phyloP scores from a whole-genome alignment of 2,329 filamentous ascomycete species.

The Tolypocladium pustulatum region DNA sequence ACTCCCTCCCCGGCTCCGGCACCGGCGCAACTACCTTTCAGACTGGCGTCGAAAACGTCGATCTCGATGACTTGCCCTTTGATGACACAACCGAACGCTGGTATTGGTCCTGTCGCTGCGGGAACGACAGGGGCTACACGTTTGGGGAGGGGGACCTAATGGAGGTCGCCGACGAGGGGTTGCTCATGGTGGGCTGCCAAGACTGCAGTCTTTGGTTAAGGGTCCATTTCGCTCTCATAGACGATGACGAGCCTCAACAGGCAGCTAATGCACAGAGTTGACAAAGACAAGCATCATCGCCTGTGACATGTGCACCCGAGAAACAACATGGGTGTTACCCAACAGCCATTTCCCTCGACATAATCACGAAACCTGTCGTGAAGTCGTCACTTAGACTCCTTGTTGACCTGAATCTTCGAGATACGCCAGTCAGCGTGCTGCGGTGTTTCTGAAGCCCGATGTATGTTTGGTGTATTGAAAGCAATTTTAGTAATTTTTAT shows the following conservation, averaged over 20 bases:
- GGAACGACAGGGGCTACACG: slow-evolving; percentile 49
- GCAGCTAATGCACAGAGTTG: slow-evolving; percentile 12
- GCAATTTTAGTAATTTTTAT: slow-evolving; percentile 41
- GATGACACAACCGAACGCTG: slow-evolving; percentile 39
- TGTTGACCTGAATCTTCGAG: background rate
- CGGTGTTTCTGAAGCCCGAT: background rate
- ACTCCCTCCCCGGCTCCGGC: slow-evolving; percentile 6
- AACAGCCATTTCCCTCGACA: background rate
- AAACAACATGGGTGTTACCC: background rate
- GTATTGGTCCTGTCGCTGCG: slow-evolving; percentile 52
- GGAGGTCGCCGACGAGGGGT: slow-evolving; percentile 45
- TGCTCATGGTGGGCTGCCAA: slow-evolving; percentile 53
- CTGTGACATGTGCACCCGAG: background rate
- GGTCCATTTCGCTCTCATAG: slow-evolving; percentile 51
- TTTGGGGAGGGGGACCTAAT: slow-evolving; percentile 50
- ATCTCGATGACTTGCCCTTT: slow-evolving; percentile 53
- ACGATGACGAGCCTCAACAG: slow-evolving; percentile 14
- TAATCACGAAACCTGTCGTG: no score
- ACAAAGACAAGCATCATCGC: slow-evolving; percentile 2
- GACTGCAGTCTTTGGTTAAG: slow-evolving; percentile 59
- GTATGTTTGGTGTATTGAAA: slow-evolving; percentile 21
- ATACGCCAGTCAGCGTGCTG: background rate
- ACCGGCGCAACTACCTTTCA: slow-evolving; percentile 25
- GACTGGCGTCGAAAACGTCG: slow-evolving; percentile 52
- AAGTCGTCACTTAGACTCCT: no score